Base-by-base conservation (phyloP, 2,329 filamentous ascomycete species). In the Hypoxylon sp. region DNA sequence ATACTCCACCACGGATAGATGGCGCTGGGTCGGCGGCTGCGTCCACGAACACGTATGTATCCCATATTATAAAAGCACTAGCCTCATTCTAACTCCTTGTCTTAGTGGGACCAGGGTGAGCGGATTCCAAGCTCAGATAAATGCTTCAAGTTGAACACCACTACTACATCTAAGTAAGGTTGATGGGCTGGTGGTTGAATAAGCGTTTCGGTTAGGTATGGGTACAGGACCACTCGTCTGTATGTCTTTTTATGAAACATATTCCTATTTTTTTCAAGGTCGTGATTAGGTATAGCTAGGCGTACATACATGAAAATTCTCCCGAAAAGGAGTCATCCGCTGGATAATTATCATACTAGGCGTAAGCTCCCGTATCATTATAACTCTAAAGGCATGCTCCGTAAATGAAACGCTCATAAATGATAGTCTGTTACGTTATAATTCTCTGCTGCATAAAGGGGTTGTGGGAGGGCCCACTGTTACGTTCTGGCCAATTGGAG, bases 21-120 rank as follows among this genome's bases (percentile, higher is more conserved):
- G 78, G 78, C 72, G 70, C n/a, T 80, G 78, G 78, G 71, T 80
- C 32, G 78, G 72, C 46, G 78, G 78, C 1, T 80, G 78, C 44
- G 78, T 80, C 38, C 78, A 80, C 48, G 78, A 80, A 67, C 78
- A 80, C 54, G 78, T 80, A 73, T 30, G 78, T 75, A 14, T 38
- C 57, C 54, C 36, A n/a, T 46, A 18, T 33, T 11, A 26, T 26
- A 7, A 61, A 8, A 61, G 22, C 2, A 22, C 16, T 42, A 18
- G 20, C 4, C 33, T 20, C 12, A 5, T 30, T 0, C 64, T 73
- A 58, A 70, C 65, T 45, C 5, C 33, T 65, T 18, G 22, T 18
- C 52, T 7, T 61, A 79, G 77, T 79, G 77, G 77, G 77, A 79
- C 42, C 70, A 73, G 33, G 73, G 73, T n/a, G 75, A 77, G 66